Base-by-base conservation (phyloP, 2,329 filamentous ascomycete genomes). In the Hypoxylon sp. region DNA sequence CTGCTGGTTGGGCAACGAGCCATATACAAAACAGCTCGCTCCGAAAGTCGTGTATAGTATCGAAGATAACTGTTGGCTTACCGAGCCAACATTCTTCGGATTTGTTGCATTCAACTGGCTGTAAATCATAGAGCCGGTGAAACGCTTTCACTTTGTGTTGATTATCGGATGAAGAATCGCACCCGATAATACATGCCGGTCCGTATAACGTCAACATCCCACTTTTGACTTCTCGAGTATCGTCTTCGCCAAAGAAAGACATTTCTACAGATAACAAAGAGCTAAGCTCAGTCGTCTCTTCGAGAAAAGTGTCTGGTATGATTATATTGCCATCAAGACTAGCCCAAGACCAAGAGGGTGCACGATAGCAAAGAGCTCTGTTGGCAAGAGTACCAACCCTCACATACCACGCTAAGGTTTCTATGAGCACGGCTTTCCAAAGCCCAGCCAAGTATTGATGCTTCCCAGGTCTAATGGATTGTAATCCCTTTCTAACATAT, bases 341-440 rank as follows among this genome's bases (percentile, higher is more conserved):
- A 32, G 51, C 60, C 60, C 51, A 62, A 5, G 60, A 62, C 60
- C 51, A 62, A 13, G 60, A 57, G 3, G 60, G 51, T 7, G 60
- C 60, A 10, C 51, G 60, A 34, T 56, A 57, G 17, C 1, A 5
- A 9, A 6, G n/a, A 13, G 45, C 23, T 17, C 51, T 32, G 5
- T 23, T 11, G 11, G 60, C 60, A 45, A 21, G 50, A 1, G 23
- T 4, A 5, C 51, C 60, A 6, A 62, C 23, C 25, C 36, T 56
- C 5, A 63, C 60, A 25, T 57, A 63, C 60, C 60, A 63, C 3
- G 45, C 17, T 17, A 57, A 41, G 14, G 52, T 63, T 49, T 63
- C 45, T 13, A 63, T 45, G 5, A 63, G 46, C 2, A 63, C 46
- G 3, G 57, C 51, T 45, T 57, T 36, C 52, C 60, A 63, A 14